phyloP scores from a whole-genome alignment of 2,329 filamentous ascomycete genomes.

The Neofusicoccum laricinum region DNA sequence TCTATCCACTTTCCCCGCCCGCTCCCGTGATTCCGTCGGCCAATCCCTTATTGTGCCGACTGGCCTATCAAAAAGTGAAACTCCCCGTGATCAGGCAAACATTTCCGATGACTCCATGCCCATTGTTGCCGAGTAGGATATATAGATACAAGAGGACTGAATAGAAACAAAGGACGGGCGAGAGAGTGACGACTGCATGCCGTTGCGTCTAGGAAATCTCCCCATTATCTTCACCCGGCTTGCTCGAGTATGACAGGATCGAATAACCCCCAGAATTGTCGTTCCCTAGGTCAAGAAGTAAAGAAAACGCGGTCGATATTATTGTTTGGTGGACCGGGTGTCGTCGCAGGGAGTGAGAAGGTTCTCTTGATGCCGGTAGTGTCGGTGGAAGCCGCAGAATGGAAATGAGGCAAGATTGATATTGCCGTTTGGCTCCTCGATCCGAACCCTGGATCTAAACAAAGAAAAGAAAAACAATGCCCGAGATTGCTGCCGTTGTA shows the following conservation, averaged over 20 bases:
- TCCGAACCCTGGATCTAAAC: neutral
- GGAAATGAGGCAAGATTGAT: neutral
- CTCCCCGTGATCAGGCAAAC: neutral
- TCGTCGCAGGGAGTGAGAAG: neutral
- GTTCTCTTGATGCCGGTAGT: neutral
- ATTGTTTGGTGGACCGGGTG: neutral
- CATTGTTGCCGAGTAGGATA: neutral
- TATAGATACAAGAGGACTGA: neutral
- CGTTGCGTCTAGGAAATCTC: neutral
- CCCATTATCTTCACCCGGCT: neutral
- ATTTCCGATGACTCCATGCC: neutral
- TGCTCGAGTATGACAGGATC: neutral
- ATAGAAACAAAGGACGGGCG: neutral
- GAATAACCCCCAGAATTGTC: neutral
- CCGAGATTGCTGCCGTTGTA: conserved; percentile 1
- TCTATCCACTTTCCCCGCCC: neutral
- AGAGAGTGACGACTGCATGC: neutral
- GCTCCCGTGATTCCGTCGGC: neutral
- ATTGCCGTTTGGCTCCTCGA: neutral
- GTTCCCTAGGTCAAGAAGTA: neutral
- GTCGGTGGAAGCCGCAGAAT: neutral
- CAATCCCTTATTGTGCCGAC: neutral
- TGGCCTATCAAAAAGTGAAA: neutral
- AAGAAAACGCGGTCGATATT: neutral
- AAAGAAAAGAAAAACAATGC: neutral